Conservation (phyloP, 2,329 filamentous ascomycete genomes). For the Pseudocercospora cruenta region DNA sequence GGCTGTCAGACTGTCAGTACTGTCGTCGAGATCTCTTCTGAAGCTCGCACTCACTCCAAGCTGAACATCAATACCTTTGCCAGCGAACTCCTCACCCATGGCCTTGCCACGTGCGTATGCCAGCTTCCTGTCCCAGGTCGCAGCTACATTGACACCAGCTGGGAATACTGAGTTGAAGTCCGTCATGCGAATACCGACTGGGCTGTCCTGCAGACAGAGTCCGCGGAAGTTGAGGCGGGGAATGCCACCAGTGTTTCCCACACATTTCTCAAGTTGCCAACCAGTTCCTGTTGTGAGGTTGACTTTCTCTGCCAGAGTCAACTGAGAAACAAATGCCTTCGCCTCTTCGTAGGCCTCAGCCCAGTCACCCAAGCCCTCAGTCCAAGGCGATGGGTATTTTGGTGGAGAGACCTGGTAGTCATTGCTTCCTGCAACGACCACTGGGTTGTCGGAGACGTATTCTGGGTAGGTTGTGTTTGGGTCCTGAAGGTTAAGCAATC, state of each 20-base stretch:
- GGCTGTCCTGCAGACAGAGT: conserved; percentile 49
- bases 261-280: conserved; percentile 39
- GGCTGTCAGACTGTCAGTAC: conserved; percentile 44
- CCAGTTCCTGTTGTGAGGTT: conserved; percentile 53
- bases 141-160: conserved; percentile 47
- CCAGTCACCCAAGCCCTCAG: conserved; percentile 51
- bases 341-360: conserved; percentile 37
- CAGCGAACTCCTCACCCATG: conserved; percentile 38
- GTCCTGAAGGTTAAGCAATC: conserved; percentile 8
- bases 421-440: conserved; percentile 30
- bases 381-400: conserved; percentile 36
- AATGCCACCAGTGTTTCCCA: conserved; percentile 42
- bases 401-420: conserved; percentile 33
- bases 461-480: conserved; percentile 36
- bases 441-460: conserved; percentile 31
- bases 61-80: conserved; percentile 63
- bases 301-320: conserved; percentile 41
- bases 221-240: conserved; percentile 44
- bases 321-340: conserved; percentile 36
- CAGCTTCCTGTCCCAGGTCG: conserved; percentile 48
- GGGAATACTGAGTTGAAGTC: conserved; percentile 49
- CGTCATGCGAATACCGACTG: conserved; percentile 45
- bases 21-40: not conserved
- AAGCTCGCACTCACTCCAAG: conserved; percentile 52
- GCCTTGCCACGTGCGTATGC: conserved; percentile 38